phyloP scores from a whole-genome alignment of 305 asterid species.

The Fraxinus albicans region DNA sequence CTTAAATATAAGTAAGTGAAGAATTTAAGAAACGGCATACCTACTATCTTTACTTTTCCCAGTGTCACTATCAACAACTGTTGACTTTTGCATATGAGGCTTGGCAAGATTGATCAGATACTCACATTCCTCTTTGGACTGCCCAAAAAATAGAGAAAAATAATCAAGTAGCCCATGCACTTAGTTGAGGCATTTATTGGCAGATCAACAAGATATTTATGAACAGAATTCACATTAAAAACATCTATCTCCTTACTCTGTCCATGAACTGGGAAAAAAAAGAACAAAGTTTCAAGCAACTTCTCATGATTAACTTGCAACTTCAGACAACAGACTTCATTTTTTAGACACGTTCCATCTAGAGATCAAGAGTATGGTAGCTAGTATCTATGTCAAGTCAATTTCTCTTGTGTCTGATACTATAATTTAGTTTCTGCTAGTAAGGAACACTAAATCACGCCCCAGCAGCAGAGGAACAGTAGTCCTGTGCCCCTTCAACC shows the following conservation, averaged over 20 bases:
- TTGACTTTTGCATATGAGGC: conserved; percentile 86
- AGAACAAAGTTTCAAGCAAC: not conserved
- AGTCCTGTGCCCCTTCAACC: not conserved
- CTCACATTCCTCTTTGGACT: conserved; percentile 89
- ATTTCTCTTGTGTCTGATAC: not conserved
- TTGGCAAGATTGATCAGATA: conserved; percentile 80
- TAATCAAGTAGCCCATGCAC: conserved; percentile 12
- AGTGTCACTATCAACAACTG: conserved; percentile 80
- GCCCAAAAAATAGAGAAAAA: conserved; percentile 28
- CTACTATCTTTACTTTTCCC: conserved; percentile 90
- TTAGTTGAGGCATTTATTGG: conserved; percentile 15
- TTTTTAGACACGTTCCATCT: not conserved
- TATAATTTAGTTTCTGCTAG: not conserved
- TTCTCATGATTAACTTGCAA: not conserved
- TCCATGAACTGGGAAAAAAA: not conserved
- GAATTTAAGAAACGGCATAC: conserved; percentile 34
- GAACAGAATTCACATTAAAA: not conserved
- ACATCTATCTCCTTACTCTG: not conserved
- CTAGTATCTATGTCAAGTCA: conserved; percentile 14
- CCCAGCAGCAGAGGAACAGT: not conserved
- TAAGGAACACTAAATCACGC: not conserved
- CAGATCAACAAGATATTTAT: conserved; percentile 7
- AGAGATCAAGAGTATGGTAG: not conserved
- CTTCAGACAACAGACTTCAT: not conserved
- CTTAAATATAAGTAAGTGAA: conserved; percentile 8